phyloP scores from a whole-genome alignment of 441 rosid genomes.

The Brassica balearica region DNA sequence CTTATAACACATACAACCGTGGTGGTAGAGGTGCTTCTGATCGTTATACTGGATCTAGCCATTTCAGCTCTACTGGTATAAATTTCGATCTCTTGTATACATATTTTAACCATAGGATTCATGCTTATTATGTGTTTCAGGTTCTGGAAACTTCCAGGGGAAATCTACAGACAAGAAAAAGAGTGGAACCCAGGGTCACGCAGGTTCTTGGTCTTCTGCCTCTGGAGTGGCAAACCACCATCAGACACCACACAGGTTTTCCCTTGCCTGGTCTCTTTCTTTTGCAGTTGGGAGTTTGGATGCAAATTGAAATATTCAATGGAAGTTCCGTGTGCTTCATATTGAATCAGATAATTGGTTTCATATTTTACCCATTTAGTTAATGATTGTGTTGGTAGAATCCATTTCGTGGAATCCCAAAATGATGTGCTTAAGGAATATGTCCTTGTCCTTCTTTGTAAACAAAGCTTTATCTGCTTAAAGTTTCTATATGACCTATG shows the following conservation, averaged over 20 bases:
- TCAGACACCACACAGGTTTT: constrained; percentile 63
- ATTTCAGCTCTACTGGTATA: constrained; percentile 66
- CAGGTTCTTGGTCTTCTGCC: constrained; percentile 61
- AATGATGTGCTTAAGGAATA: background rate
- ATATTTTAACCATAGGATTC: background rate
- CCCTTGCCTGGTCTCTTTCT: constrained; percentile 20
- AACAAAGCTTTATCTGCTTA: background rate
- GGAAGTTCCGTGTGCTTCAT: constrained; percentile 5
- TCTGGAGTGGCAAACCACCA: constrained; percentile 53
- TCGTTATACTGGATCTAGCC: constrained; percentile 65
- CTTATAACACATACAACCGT: constrained; percentile 59
- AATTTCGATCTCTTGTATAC: constrained; percentile 27
- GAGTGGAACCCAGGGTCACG: constrained; percentile 67
- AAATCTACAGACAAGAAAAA: constrained; percentile 79
- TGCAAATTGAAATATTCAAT: background rate
- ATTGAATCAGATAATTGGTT: background rate
- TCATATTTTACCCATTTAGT: background rate
- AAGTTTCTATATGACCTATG: background rate
- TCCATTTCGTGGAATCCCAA: constrained; percentile 8
- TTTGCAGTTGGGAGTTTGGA: background rate
- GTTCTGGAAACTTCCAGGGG: constrained; percentile 60
- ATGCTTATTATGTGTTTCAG: constrained; percentile 48
- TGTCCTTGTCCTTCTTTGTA: background rate
- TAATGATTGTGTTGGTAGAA: constrained; percentile 10
- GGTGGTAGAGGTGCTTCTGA: constrained; percentile 75